Evolutionary conservation across 805 yeast species (phyloP), one percentile per base, ranked within the genome.

Genomic region (Candida ovalis): DNA sequence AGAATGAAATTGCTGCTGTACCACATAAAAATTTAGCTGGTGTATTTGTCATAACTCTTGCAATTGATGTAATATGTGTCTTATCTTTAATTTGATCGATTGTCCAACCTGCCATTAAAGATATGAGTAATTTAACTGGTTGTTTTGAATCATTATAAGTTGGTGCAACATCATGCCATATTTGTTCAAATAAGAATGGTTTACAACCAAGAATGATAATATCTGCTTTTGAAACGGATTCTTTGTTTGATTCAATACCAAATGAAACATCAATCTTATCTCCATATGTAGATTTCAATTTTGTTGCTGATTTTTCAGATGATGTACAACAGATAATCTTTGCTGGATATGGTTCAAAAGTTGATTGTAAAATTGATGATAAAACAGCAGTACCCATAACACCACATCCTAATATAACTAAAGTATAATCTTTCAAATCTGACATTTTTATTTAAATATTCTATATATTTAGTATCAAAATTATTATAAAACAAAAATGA

Each of bases 21-120:
- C 98, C 99, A 57, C 84, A 81, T 21, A 97, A 96, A 66, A 79
- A 88, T 65, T 84, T 84, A 18, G 96, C 95, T 3, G 99, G 97
- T 0, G 99, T 94, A 70, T 92, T 94, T 41, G 99, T 92, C 96
- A 95, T 91, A n/a, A 95, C 96, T 53, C 96, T 78, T 21, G 95
- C 88, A 28, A 92, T 82, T 49, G 74, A 71, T 6, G 75, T 71
- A 9, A 87, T 72, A 39, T 80, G 77, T 1, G 18, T 23, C 3
- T 17, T 7, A 17, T 64, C 60, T 18, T 64, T 53, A 56, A 90
- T 74, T 63, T 86, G 87, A 18, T 73, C 81, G 52, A 91, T 82
- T 17, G 96, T 88, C 79, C 89, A 86, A 13, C 99, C 99, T 2
- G 99, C 98, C 57, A 90, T 81, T 52, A 94, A 71, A 3, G 96